Evolutionary conservation across 2,329 filamentous ascomycete genomes (phyloP).

Genomic region (Aureobasidium lini): DNA sequence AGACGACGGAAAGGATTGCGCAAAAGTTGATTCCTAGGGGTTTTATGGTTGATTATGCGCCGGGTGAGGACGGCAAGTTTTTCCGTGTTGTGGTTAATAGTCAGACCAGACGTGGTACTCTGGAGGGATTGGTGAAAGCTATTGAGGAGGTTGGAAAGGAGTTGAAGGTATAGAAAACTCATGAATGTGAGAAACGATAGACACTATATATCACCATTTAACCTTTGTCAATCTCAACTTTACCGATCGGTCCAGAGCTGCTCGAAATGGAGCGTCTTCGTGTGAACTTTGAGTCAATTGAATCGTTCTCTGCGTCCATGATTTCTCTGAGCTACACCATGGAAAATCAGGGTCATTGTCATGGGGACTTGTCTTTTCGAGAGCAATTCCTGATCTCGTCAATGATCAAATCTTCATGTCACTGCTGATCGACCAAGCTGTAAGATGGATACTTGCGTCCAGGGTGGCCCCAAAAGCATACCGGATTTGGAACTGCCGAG

Average conservation of each 20-base stretch:
- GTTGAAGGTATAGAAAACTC: neutral
- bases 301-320: no score
- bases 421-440: no score
- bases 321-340: no score
- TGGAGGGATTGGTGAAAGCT: slow-evolving; percentile 55
- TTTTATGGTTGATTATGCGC: slow-evolving; percentile 64
- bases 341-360: no score
- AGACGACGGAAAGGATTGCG: slow-evolving; percentile 49
- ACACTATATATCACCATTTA: no score
- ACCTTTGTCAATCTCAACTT: no score
- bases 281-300: no score
- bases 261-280: no score
- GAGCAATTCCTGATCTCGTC: no score
- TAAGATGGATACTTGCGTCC: neutral
- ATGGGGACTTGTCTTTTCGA: no score
- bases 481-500: neutral
- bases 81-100: slow-evolving; percentile 64
- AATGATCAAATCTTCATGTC: no score
- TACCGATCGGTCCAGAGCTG: no score
- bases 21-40: slow-evolving; percentile 49
- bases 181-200: neutral
- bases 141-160: slow-evolving; percentile 43
- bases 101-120: slow-evolving; percentile 50
- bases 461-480: neutral
- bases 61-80: slow-evolving; percentile 55